Conservation (phyloP, 441 rosid genomes). For the Rhodomyrtus psidioides region DNA sequence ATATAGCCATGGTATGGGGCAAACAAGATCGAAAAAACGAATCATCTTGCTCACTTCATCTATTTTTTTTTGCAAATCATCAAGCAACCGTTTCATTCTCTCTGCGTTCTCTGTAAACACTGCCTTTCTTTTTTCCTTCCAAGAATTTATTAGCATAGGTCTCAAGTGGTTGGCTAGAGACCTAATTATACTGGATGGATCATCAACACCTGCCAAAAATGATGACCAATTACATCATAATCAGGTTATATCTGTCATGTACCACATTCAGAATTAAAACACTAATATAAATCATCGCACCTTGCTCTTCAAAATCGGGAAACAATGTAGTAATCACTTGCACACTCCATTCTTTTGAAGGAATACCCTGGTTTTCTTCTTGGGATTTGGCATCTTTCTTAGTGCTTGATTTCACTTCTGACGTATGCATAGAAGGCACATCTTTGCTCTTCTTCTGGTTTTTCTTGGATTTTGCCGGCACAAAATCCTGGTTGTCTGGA, state of each 20-base stretch:
- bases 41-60: conserved; percentile 61
- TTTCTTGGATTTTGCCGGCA: conserved; percentile 71
- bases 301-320: conserved; percentile 89
- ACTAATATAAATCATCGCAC: conserved; percentile 20
- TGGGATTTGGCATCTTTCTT: conserved; percentile 60
- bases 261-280: background rate
- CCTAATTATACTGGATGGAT: conserved; percentile 44
- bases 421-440: conserved; percentile 38
- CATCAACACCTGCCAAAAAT: conserved; percentile 52
- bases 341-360: conserved; percentile 74
- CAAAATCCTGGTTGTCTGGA: conserved; percentile 54
- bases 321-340: conserved; percentile 47
- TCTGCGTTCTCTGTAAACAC: conserved; percentile 82
- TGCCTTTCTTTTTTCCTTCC: conserved; percentile 82
- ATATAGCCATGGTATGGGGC: background rate
- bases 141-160: conserved; percentile 70
- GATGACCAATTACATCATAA: conserved; percentile 8
- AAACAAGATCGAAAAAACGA: conserved; percentile 3
- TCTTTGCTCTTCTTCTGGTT: conserved; percentile 83
- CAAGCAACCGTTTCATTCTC: conserved; percentile 65
- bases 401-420: conserved; percentile 52
- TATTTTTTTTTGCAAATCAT: conserved; percentile 79
- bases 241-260: background rate
- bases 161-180: conserved; percentile 65
- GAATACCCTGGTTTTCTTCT: conserved; percentile 50